These are phyloP conservation scores for Dillenia turbinata DNA, from an alignment of 164 flowering plant genomes.

Conservation along the genomic window DNA sequence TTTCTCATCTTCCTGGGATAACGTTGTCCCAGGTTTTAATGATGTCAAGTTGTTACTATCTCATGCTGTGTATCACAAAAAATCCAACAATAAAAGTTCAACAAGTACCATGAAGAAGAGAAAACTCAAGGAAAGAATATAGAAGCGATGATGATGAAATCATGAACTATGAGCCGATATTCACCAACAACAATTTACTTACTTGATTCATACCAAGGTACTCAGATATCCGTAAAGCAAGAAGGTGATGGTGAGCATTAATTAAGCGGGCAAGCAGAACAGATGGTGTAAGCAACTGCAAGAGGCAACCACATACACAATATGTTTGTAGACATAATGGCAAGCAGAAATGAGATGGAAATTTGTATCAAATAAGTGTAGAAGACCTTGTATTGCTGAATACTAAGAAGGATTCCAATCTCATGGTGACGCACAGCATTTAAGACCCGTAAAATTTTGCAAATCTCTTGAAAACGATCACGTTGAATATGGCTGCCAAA, in stretches of 20 bases:
- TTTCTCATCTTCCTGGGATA: too few relatives aligned
- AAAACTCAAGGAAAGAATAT: too few relatives aligned
- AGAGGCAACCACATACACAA: conserved; percentile 6
- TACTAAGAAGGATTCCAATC: conserved; percentile 90
- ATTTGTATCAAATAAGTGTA: conserved; percentile 8
- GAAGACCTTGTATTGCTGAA: conserved; percentile 90
- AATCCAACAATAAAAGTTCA: neutral
- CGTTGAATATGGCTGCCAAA: conserved; percentile 94
- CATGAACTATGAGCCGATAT: neutral
- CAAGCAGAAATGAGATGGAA: conserved; percentile 3
- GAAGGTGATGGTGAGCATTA: conserved; percentile 82
- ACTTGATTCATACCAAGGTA: conserved; percentile 85
- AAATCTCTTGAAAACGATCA: conserved; percentile 84
- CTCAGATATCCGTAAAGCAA: conserved; percentile 84
- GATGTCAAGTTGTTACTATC: neutral
- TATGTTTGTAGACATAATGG: conserved; percentile 1
- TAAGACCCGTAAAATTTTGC: conserved; percentile 79
- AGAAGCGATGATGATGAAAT: too few relatives aligned
- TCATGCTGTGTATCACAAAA: neutral
- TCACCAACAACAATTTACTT: conserved; percentile 19
- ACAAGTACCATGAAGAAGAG: too few relatives aligned
- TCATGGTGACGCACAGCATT: conserved; percentile 87
- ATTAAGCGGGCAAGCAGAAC: conserved; percentile 86
- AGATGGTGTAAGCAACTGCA: conserved; percentile 79
- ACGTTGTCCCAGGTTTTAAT: too few relatives aligned